phyloP scores from a whole-genome alignment of 345 rosid species.

The Salix purpurea region DNA sequence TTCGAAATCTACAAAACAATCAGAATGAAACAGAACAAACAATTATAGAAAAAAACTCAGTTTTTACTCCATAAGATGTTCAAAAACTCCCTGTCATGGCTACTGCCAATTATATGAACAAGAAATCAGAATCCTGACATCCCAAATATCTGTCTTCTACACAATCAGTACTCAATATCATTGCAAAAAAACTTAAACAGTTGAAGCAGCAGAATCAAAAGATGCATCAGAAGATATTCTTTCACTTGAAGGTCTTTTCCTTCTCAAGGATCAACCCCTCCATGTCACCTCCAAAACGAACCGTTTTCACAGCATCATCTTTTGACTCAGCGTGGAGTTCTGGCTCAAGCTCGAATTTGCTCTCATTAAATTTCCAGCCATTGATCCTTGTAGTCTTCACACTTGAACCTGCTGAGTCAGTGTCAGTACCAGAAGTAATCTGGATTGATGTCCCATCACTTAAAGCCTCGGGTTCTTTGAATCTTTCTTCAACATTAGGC shows the following conservation, averaged over 20 bases:
- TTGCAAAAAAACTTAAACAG: neutral
- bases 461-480: slow-evolving; percentile 28
- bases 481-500: slow-evolving; percentile 68
- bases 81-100: too few species aligned
- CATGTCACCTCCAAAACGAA: slow-evolving; percentile 23
- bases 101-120: too few species aligned
- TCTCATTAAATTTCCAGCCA: slow-evolving; percentile 84
- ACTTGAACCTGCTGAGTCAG: neutral
- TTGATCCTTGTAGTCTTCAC: slow-evolving; percentile 70
- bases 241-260: slow-evolving; percentile 38
- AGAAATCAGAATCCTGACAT: neutral
- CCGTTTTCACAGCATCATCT: slow-evolving; percentile 22
- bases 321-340: slow-evolving; percentile 43
- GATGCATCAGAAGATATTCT: slow-evolving; percentile 31
- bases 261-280: slow-evolving; percentile 38
- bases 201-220: neutral
- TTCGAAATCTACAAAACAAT: too few species aligned
- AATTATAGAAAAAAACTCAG: too few species aligned
- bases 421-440: slow-evolving; percentile 8
- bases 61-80: neutral
- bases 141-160: neutral
- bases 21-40: too few species aligned
- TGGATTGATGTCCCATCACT: neutral
- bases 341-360: slow-evolving; percentile 65
- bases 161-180: neutral